Base-by-base conservation (phyloP, 2,329 filamentous ascomycete genomes). In the Trichothecium sympodiale region DNA sequence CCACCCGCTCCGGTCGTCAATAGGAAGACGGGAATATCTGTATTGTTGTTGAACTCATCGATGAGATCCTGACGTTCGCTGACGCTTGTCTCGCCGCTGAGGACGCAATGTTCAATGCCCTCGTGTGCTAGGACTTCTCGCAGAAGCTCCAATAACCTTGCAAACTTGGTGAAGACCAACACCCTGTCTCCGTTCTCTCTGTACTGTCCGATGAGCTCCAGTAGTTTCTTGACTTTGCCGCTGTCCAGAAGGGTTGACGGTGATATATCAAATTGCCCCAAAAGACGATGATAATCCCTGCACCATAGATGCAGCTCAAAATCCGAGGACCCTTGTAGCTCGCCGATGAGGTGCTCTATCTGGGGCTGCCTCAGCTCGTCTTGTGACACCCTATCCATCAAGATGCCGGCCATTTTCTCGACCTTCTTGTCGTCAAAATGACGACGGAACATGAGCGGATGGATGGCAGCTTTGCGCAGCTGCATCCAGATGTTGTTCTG, bases 151-250 rank as follows among this genome's bases (percentile, higher is more conserved):
- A 96, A 82, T 37, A 94, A 80, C 44, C 85, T 80, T 6, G 85
- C 85, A 56, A 96, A 98, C 48, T 94, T 87, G 31, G 83, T 93
- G 61, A 98, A 98, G 17, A 98, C 77, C 3, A 98, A 70, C 1
- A 84, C 80, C 4, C 89, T 80, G 54, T 95, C 88, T 4, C 88
- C 89, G 35, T 86, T 87, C 40, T 71, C 62, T 44, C 80, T 79
- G 59, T 86, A 95, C 12, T 69, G 60, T 9, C 68, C 64, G 1
- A 98, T 68, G 10, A 98, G 69, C 47, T 83, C 71, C 17, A 86
- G 67, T 17, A 96, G 72, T 45, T 83, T 81, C 43, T 77, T 63
- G n/a, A 96, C 79, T 55, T 98, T 98, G 39, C 89, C 91, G 33
- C 82, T 71, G 38, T 77, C 61, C 49, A 76, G 62, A 63, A 72